Base-by-base conservation (phyloP, 179 eudicot genomes). In the Monotropa hypopitys region DNA sequence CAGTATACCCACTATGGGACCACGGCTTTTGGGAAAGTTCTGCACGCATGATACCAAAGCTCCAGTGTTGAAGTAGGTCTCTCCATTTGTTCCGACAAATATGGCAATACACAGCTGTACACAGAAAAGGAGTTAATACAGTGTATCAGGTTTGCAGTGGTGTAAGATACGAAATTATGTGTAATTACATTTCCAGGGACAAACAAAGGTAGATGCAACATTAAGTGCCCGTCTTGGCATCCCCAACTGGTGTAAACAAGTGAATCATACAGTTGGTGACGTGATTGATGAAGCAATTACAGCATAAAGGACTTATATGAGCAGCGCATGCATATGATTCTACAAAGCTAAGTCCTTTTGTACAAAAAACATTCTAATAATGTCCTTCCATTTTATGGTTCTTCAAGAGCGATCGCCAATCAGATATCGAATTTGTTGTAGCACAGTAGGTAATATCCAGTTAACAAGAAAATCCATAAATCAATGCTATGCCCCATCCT, bases 11-110 rank as follows among this genome's bases (percentile, higher is more conserved):
- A 86, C 86, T 18, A 84, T 21, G 0, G 88, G 88, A 73, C 87
- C 88, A 50, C 88, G 85, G 80, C 79, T 80, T 86, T 86, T 84
- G 49, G 86, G 88, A 33, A 86, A 86, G 80, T 86, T 86, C 72
- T 84, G 88, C 13, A 86, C 86, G 49, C 84, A 78, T 42, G 88
- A 73, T 53, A 86, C 88, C 13, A 86, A 80, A 69, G 82, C 81
- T 70, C 79, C 88, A 12, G 88, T 84, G 76, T 81, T 83, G 80
- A 83, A 85, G 79, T 83, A 83, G 70, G 86, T 83, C 71, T 83
- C 88, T 43, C 86, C 88, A 47, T 85, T 83, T 16, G 88, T 83
- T 70, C 86, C 86, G 40, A 85, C 79, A 56, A 85, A 83, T 21
- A 86, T 86, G 18, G 77, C 71, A 70, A 81, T 46, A 70, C 88